Evolutionary conservation across 345 rosid genomes (phyloP), one percentile per base, ranked within the genome.

Genomic region (Citrus inodora): DNA sequence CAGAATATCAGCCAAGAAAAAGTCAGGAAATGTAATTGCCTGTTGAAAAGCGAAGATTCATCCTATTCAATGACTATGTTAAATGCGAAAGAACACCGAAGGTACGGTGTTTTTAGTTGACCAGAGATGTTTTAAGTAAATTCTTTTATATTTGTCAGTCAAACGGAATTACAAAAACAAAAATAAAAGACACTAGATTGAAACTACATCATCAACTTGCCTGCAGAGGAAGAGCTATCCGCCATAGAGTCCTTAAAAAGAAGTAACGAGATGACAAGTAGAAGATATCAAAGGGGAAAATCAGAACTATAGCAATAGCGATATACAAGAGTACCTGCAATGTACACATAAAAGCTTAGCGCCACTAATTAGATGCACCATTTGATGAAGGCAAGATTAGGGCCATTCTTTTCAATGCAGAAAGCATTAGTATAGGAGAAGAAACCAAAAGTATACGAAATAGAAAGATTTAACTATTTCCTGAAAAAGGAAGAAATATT

Each of bases 11-110:
- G 98, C 98, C 92, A 96, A 80, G 75, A 96, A 96, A 88, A 94
- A 96, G 92, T 96, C 98, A 30, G 95, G 87, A 87, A 96, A 96
- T 68, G 98, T 78, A 79, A 96, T 94, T 83, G 97, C 90, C 99
- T 96, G 97, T 73, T 56, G 70, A 56, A 80, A 51, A 81, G 60
- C 59, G 78, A 75, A 83, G 61, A 48, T 46, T 51, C 48, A 17
- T 66, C 24, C 30, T 35, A 24, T 21, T 28, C 11, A 72, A 53
- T 1, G 8, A 64, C 24, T 32, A 56, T 63, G 46, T 19, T 46
- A 64, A 42, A 51, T 46, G 30, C 51, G n/a, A 64, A 64, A 63
- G 13, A 75, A 10, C 58, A 62, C 19, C 1, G 27, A 78, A 78
- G 24, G 35, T 25, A 68, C 19, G 32, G 25, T 75, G 74, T 65